Evolutionary conservation across 352 stramenopile genomes (phyloP), one percentile per base, ranked within the genome.

Genomic region (Pythium myriotylum): DNA sequence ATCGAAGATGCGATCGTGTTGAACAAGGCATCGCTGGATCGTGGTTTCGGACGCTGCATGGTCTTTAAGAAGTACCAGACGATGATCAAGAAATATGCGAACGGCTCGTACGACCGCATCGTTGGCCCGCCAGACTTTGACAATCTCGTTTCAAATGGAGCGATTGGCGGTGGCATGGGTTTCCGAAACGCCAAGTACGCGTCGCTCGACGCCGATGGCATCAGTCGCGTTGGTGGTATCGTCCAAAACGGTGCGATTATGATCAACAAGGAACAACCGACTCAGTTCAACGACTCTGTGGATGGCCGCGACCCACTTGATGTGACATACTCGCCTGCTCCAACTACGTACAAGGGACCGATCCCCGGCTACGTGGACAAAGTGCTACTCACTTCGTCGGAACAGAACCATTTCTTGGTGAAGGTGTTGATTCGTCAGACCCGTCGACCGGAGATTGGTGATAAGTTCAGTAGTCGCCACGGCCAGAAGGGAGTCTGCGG

Each of bases 1-100:
- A 99, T 99, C 70, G 98, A 99, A 89, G 98, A 99, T 90, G 97
- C 98, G 27, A 97, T 99, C 48, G 96, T 99, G 41, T 80, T 99
- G 5, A 99, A 99, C 87, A 99, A 99, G 72, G 93, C 90, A 8
- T 97, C 84, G 17, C 60, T 98, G 24, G 95, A 99, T 77, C 87
- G 98, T 45, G 98, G 98, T n/a, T 99, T 99, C 72, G 97, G 97
- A 20, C 89, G 97, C 56, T 99, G 97, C 65, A 98, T 99, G 87
- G 96, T 99, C 20, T 90, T 99, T 45, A 97, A 97, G 71, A 99
- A 99, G 79, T 95, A 98, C 69, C 92, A 98, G 76, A 98, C 94
- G 29, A 98, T 97, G 78, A 91, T 99, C 63, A 94, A 97, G 57
- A 97, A 97, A 60, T 99, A 99, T 72, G 84, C 94, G 19, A 99